Base-by-base conservation (phyloP, 1,139 yeast species). In the Suhomyces guaymorum region DNA sequence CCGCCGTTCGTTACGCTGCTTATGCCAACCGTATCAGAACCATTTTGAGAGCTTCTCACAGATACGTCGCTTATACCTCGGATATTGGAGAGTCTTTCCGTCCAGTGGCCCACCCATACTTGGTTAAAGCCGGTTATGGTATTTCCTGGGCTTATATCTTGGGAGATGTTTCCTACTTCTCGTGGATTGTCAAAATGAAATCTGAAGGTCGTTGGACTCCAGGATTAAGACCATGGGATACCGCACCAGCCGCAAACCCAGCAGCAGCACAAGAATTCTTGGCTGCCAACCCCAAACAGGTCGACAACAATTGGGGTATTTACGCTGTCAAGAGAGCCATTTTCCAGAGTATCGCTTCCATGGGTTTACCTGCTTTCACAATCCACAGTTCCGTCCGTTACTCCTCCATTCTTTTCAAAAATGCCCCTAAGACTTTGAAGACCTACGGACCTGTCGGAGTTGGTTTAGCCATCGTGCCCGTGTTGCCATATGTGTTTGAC, bases 61-160 rank as follows among this genome's bases (percentile, higher is more conserved):
- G 95, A 48, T 86, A 86, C 52, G 87, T 86, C 16, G 95, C 95
- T 2, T 86, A 86, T 58, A 85, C 95, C 5, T 83, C 92, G 0
- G 95, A 86, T 54, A 80, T 86, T 45, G 95, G 95, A 15, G 95
- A 86, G 55, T 83, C 92, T n/a, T 86, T 86, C 61, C 71, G 95
- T 37, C 95, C 95, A 0, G 84, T 86, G 13, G 92, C 88, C 6
- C 84, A 80, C 49, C 90, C 94, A 1, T 50, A 51, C 25, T 41
- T 81, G 22, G 94, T 86, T 13, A 70, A 66, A 15, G 48, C 77
- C 2, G 85, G 92, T 22, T 86, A 86, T 55, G 88, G 81, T 18
- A 62, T 86, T 24, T 82, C 90, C 4, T 86, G 95, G 95, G 63
- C 76, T 1, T 86, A 86, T 54, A 69, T 86, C 20, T 54, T 82